These are phyloP conservation scores for Pseudogymnoascus verrucosus DNA, from an alignment of 2,329 filamentous ascomycete species.

Conservation along the genomic window DNA sequence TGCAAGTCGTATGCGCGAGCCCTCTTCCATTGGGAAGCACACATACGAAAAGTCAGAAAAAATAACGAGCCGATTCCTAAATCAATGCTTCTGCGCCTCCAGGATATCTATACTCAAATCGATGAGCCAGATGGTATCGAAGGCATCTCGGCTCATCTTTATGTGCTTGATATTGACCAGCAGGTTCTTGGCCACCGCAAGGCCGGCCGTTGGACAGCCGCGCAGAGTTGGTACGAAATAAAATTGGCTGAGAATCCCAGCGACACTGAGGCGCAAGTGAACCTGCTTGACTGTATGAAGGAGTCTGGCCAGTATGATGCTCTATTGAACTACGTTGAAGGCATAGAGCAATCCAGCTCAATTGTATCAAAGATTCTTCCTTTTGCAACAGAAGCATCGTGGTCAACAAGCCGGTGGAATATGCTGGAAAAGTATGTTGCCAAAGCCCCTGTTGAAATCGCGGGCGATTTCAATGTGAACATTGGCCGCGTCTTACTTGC, in stretches of 20 bases:
- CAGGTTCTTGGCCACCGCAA: conserved; percentile 90
- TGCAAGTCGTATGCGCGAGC: conserved; percentile 90
- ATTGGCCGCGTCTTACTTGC: conserved; percentile 61
- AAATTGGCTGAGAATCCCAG: conserved; percentile 72
- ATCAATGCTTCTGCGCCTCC: conserved; percentile 66
- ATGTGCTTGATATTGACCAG: conserved; percentile 83
- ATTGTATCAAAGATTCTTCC: conserved; percentile 61
- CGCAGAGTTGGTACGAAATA: conserved; percentile 96
- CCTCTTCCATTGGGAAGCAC: conserved; percentile 89
- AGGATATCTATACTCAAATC: conserved; percentile 93
- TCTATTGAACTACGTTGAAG: conserved; percentile 77
- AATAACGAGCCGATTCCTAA: conserved; percentile 29
- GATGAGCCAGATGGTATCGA: conserved; percentile 96
- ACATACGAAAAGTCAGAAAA: conserved; percentile 53
- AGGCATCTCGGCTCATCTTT: conserved; percentile 81
- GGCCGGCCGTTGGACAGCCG: conserved; percentile 85
- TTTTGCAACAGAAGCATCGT: conserved; percentile 84
- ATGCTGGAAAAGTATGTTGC: conserved; percentile 61
- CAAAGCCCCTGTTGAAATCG: conserved; percentile 36
- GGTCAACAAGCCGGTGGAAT: conserved; percentile 78
- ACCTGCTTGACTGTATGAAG: conserved; percentile 79
- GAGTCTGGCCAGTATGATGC: conserved; percentile 94
- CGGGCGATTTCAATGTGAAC: conserved; percentile 71
- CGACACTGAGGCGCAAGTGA: conserved; percentile 69
- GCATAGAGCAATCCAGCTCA: conserved; percentile 46